These are phyloP conservation scores for Blepharisma japonicum DNA, from an alignment of 73 alveolate species.

Conservation along the genomic window DNA sequence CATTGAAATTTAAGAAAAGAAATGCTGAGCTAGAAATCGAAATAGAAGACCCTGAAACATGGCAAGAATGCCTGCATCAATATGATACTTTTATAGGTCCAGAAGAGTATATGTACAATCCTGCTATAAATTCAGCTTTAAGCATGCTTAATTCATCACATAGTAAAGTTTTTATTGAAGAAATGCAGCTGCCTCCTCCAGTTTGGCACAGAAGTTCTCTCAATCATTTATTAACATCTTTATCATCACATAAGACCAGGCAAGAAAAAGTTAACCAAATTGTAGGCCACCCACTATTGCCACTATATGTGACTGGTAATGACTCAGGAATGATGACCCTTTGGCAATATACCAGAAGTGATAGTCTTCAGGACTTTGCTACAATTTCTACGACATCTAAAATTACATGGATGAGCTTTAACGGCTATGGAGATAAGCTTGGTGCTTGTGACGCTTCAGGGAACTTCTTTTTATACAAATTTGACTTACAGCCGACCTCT, in stretches of 20 bases:
- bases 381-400: conserved; percentile 8
- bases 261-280: conserved; percentile 20
- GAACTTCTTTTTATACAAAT: conserved; percentile 25
- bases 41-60: conserved; percentile 30
- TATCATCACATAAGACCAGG: conserved; percentile 1
- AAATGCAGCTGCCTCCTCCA: conserved; percentile 24
- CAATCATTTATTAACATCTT: not conserved
- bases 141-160: not conserved
- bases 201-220: conserved; percentile 26
- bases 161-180: not conserved
- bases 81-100: not conserved
- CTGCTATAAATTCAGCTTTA: not conserved
- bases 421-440: conserved; percentile 27
- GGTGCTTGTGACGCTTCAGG: conserved; percentile 33
- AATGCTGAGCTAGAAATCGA: conserved; percentile 12
- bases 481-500: conserved; percentile 30
- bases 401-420: conserved; percentile 21
- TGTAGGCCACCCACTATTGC: conserved; percentile 16
- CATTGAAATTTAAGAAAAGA: not conserved
- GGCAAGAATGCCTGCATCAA: not conserved
- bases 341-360: conserved; percentile 14
- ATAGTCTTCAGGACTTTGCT: conserved; percentile 27
- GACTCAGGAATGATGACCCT: not conserved
- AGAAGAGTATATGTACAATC: conserved; percentile 18
- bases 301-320: conserved; percentile 22